Conservation (phyloP, 1,284 basidiomycete genomes). For the Boletus austroedulis region DNA sequence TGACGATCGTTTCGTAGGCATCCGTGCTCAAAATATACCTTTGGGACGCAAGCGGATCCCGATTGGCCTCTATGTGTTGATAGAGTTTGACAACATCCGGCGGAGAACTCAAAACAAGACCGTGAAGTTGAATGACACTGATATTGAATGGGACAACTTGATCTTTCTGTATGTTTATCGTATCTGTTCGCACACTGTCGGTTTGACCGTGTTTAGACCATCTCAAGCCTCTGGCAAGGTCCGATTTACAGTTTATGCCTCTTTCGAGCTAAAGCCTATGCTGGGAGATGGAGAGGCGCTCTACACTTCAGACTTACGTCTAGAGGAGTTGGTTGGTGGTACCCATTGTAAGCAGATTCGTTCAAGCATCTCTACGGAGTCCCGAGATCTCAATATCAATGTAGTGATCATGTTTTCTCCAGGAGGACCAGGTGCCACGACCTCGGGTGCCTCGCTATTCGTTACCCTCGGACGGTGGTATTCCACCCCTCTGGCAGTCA, state of each 20-base stretch:
- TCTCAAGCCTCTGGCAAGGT: neutral
- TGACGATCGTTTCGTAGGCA: neutral
- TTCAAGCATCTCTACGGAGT: neutral
- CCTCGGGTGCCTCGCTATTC: neutral
- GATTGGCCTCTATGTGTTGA: neutral
- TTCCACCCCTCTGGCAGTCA: neutral
- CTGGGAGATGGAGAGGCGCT: constrained; percentile 13
- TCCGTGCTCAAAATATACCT: constrained; percentile 3
- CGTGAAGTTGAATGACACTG: neutral
- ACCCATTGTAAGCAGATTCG: neutral
- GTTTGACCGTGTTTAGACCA: constrained; percentile 2
- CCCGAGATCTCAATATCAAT: neutral
- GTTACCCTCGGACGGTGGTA: neutral
- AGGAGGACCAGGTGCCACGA: neutral
- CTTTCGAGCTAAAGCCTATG: constrained; percentile 14
- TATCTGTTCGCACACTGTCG: neutral
- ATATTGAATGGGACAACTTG: neutral
- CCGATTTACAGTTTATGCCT: constrained; percentile 10
- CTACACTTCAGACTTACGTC: neutral
- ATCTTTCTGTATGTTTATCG: neutral
- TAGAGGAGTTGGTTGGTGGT: neutral
- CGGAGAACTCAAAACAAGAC: neutral
- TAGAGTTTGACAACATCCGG: neutral
- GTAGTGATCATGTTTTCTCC: neutral
- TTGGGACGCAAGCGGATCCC: constrained; percentile 1